Conservation (phyloP, 2,329 filamentous ascomycete species). For the Fonsecaea nubica region DNA sequence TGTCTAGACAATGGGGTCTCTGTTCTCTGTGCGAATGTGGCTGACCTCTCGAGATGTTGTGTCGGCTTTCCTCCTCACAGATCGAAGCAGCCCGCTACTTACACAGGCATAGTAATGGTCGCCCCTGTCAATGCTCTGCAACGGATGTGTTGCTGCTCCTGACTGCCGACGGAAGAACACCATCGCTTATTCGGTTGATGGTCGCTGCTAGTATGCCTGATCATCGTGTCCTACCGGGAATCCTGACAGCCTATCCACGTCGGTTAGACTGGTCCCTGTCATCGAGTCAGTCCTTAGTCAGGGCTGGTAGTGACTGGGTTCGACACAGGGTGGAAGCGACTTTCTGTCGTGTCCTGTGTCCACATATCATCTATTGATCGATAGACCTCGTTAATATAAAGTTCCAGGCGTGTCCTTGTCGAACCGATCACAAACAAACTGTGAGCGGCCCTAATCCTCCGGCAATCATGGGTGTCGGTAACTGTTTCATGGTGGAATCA, state of each 20-base stretch:
- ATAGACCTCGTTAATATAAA: not conserved
- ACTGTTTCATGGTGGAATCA: not conserved
- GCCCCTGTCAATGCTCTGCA: not conserved
- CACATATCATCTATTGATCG: not conserved
- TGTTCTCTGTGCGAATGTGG: not conserved
- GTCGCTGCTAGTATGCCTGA: not conserved
- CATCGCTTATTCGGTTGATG: not conserved
- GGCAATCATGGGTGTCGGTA: not conserved
- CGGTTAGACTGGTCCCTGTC: not conserved
- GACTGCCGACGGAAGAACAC: not conserved
- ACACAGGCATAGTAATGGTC: not conserved
- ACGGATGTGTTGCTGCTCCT: not conserved
- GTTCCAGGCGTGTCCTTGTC: not conserved
- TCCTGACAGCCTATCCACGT: not conserved
- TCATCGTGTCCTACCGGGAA: not conserved
- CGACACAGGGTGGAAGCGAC: not conserved
- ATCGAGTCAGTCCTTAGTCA: not conserved
- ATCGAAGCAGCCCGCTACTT: constrained; percentile 4
- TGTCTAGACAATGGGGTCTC: not conserved
- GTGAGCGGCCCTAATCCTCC: not conserved
- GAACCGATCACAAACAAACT: not conserved
- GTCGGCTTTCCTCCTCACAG: constrained; percentile 1
- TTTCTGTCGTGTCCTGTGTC: not conserved
- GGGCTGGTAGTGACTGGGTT: not conserved
- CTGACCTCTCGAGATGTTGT: not conserved